Evolutionary conservation across 2,329 filamentous ascomycete species (phyloP), one percentile per base, ranked within the genome.

Genomic region (Diplodia intermedia): DNA sequence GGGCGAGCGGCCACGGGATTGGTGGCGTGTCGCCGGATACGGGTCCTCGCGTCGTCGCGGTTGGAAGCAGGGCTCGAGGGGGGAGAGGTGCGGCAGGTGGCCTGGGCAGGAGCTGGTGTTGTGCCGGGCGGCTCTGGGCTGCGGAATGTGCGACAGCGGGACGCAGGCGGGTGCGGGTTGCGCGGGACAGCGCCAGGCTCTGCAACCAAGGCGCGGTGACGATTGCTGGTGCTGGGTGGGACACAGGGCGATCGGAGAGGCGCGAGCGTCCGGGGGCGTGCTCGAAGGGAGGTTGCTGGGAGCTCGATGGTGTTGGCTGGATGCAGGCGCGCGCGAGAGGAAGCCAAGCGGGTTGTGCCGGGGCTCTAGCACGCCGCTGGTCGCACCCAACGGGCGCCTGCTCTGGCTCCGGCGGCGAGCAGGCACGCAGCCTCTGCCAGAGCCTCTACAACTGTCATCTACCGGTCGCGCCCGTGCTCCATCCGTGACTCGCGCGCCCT

Each of bases 261-360:
- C 2, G 38, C 18, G 56, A 23, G 38, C 36, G 56, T 15, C 31
- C 26, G 38, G 14, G 38, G 20, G 31, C 38, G 36, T n/a, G 15
- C n/a, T 23, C 55, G 20, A 60, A 33, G 20, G 36, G 20, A 55
- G 29, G 53, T 31, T 55, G 53, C 53, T 31, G 54, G 12, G 26
- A 57, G 54, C 33, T 40, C 54, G 57, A 33, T 49, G 40, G 57
- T 62, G 57, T 26, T 62, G 23, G 18, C 26, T 62, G 40, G 57
- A 49, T 49, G 62, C 62, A 66, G 47, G 62, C 62, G 62, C 50
- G 56, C 56, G 36, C 38, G 26, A 47, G 20, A 33, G 43, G 36
- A 66, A 49, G 52, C 50, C 50, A 36, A 66, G 63, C 63, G 63
- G 63, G 55, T 66, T 33, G 63, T 56, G 63, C 63, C 52, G 63